A percentile compares a stretch with the other conserved stretches of the same genome.
Evolutionary conservation across 352 stramenopile genomes (phyloP).

Genomic region (Phytopythium montanum): DNA sequence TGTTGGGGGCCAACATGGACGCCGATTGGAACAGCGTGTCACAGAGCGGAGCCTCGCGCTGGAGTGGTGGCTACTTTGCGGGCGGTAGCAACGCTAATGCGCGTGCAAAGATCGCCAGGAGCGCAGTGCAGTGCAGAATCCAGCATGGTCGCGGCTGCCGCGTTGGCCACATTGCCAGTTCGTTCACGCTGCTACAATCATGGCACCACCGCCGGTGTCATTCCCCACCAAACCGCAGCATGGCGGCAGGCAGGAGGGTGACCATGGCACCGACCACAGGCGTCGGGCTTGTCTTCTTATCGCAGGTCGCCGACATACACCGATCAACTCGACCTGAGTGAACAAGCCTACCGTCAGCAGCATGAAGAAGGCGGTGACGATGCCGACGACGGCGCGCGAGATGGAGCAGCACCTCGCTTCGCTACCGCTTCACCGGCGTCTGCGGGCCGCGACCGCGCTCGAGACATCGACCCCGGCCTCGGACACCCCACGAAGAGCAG

Average conservation of each 20-base stretch:
- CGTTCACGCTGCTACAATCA: too few relatives aligned
- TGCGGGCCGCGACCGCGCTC: background rate
- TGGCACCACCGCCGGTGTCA: too few relatives aligned
- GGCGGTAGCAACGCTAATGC: background rate
- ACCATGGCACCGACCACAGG: too few relatives aligned
- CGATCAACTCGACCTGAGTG: too few relatives aligned
- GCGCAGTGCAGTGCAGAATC: background rate
- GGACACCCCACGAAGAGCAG: background rate
- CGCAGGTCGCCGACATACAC: too few relatives aligned
- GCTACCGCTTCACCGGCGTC: background rate
- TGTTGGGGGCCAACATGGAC: background rate
- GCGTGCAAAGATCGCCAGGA: too few relatives aligned
- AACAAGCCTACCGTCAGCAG: too few relatives aligned
- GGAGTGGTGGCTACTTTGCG: background rate
- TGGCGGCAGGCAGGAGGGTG: too few relatives aligned
- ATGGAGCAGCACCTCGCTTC: slow-evolving; percentile 3
- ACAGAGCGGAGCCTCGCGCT: background rate
- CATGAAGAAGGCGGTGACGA: slow-evolving; percentile 19
- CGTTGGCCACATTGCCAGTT: too few relatives aligned
- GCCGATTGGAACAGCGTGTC: background rate
- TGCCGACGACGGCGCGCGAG: slow-evolving; percentile 17
- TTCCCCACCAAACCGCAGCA: too few relatives aligned
- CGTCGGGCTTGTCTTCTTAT: too few relatives aligned
- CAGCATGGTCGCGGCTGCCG: background rate
- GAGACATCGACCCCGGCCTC: slow-evolving; percentile 9